A percentile compares a stretch with the other conserved stretches of the same genome.
phyloP scores from a whole-genome alignment of 768 basidiomycete genomes.

The Tephrocybe sp. region DNA sequence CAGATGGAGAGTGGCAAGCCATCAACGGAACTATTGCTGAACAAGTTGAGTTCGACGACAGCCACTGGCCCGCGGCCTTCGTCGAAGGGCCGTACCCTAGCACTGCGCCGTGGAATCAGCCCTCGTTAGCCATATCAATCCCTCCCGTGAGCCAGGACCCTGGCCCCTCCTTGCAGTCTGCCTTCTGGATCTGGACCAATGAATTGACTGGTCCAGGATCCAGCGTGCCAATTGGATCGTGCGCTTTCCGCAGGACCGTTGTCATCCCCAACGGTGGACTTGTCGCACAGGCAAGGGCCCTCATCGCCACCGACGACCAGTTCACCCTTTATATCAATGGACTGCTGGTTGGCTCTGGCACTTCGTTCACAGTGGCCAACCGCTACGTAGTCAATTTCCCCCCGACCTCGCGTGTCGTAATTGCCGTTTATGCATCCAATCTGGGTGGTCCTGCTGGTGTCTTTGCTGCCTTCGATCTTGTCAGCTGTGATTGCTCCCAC shows the following conservation, averaged over 20 bases:
- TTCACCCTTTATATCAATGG: constrained; percentile 31
- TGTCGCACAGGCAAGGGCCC: constrained; percentile 21
- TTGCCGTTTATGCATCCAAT: constrained; percentile 19
- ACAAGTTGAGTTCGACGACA: constrained; percentile 28
- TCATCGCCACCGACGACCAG: constrained; percentile 26
- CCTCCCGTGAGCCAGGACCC: constrained; percentile 19
- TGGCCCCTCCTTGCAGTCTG: constrained; percentile 21
- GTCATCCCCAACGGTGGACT: constrained; percentile 21
- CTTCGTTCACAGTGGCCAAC: constrained; percentile 13
- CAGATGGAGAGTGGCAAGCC: constrained; percentile 30
- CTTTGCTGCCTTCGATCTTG: constrained; percentile 21
- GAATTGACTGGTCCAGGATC: constrained; percentile 21
- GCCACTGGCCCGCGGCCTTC: constrained; percentile 27
- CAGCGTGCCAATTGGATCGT: constrained; percentile 21
- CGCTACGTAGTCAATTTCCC: constrained; percentile 19
- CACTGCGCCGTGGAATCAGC: constrained; percentile 10
- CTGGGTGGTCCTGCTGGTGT: constrained; percentile 19
- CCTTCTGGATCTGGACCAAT: constrained; percentile 33
- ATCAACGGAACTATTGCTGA: constrained; percentile 22
- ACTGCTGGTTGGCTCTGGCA: constrained; percentile 22
- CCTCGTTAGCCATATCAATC: constrained; percentile 12
- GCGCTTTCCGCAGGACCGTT: constrained; percentile 30
- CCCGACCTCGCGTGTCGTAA: constrained; percentile 16
- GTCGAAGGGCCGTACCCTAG: constrained; percentile 19
- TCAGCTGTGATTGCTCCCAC: constrained; percentile 16